A percentile compares a stretch with the other conserved stretches of the same genome.
Evolutionary conservation across 257 asterid genomes (phyloP).

Genomic region (Henckelia pumila): DNA sequence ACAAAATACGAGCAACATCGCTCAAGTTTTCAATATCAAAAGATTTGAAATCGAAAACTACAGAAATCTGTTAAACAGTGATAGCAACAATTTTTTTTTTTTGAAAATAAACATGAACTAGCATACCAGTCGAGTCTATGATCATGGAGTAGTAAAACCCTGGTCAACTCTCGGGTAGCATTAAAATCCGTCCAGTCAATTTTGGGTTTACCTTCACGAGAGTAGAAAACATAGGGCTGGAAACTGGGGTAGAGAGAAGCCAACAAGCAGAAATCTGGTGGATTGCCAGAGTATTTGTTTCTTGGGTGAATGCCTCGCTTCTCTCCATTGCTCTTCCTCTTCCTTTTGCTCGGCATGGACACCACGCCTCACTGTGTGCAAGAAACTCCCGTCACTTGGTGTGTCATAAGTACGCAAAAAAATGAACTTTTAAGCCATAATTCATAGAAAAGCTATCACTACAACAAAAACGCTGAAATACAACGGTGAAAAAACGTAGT

Average conservation of each 20-base stretch:
- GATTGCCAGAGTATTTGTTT: constrained; percentile 72
- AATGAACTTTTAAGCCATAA: neutral
- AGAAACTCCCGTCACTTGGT: no score
- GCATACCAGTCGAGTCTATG: constrained; percentile 63
- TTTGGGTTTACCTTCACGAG: constrained; percentile 64
- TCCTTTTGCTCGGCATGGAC: constrained; percentile 61
- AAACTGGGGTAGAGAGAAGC: constrained; percentile 69
- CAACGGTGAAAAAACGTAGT: no score
- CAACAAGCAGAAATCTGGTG: constrained; percentile 70
- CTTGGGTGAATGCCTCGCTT: constrained; percentile 58
- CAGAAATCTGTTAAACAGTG: no score
- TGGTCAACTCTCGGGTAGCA: constrained; percentile 91
- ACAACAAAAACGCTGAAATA: no score
- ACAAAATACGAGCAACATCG: no score
- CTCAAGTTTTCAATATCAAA: no score
- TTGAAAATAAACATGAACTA: no score
- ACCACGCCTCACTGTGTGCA: neutral
- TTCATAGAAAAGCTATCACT: no score
- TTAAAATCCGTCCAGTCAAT: constrained; percentile 94
- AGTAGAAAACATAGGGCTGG: constrained; percentile 57
- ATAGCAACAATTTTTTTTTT: no score
- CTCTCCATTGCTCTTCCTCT: constrained; percentile 57
- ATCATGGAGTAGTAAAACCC: constrained; percentile 75
- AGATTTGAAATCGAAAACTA: neutral
- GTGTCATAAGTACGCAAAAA: neutral